phyloP scores from a whole-genome alignment of 2,329 filamentous ascomycete genomes.

The Penicillium sp. region DNA sequence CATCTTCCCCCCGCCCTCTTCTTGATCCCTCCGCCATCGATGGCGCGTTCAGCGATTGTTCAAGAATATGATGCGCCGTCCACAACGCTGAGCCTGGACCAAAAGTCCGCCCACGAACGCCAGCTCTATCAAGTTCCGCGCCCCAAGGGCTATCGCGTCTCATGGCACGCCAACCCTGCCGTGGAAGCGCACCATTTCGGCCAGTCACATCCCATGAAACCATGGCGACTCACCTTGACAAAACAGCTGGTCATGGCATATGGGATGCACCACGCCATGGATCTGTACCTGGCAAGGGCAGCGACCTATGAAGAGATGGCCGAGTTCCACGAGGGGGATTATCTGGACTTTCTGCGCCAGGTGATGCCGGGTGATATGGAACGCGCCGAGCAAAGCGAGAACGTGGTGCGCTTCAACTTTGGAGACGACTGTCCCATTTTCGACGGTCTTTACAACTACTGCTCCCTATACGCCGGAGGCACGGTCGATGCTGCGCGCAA shows the following conservation, averaged over 20 bases:
- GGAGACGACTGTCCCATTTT: conserved; percentile 95
- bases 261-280: conserved; percentile 94
- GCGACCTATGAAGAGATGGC: conserved; percentile 84
- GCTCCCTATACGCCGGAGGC: conserved; percentile 84
- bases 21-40: conserved; percentile 14
- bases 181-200: conserved; percentile 98
- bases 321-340: conserved; percentile 80
- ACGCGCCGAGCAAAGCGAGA: conserved; percentile 52
- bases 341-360: conserved; percentile 78
- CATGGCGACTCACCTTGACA: conserved; percentile 90
- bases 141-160: conserved; percentile 83
- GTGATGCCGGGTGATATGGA: conserved; percentile 66
- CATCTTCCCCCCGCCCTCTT: not conserved
- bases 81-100: conserved; percentile 44
- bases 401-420: conserved; percentile 69
- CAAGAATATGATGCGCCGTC: conserved; percentile 45
- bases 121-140: conserved; percentile 64
- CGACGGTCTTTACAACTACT: conserved; percentile 91
- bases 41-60: conserved; percentile 43
- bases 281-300: conserved; percentile 76
- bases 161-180: conserved; percentile 89
- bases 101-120: conserved; percentile 49
- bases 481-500: conserved; percentile 88
- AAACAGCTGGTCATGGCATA: conserved; percentile 93
- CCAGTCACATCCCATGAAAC: conserved; percentile 97